phyloP scores from a whole-genome alignment of 1,139 yeast genomes.

The Sugiyamaella xylanicola region DNA sequence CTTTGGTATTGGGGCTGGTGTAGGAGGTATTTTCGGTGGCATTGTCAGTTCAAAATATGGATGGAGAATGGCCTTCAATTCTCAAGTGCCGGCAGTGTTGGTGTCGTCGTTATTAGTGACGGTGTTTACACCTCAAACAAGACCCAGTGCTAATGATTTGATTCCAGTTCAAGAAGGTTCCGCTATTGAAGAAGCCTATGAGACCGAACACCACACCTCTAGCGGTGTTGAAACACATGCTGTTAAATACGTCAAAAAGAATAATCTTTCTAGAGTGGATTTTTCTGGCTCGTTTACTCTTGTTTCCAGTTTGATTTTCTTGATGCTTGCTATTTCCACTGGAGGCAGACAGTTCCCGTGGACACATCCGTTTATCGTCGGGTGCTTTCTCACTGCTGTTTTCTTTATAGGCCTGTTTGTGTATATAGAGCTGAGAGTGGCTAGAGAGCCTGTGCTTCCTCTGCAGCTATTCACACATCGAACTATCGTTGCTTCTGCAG shows the following conservation, averaged over 20 bases:
- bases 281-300: constrained; percentile 67
- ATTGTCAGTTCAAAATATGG: constrained; percentile 69
- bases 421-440: constrained; percentile 55
- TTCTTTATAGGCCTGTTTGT: constrained; percentile 45
- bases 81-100: constrained; percentile 67
- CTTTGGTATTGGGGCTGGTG: constrained; percentile 69
- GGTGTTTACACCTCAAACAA: constrained; percentile 24
- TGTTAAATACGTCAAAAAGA: constrained; percentile 18
- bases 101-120: constrained; percentile 48
- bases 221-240: neutral
- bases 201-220: constrained; percentile 14
- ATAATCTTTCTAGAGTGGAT: constrained; percentile 53
- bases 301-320: constrained; percentile 54
- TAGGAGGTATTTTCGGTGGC: constrained; percentile 75
- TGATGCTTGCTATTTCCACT: constrained; percentile 66
- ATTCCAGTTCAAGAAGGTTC: constrained; percentile 19
- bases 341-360: constrained; percentile 62
- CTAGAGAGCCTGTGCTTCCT: constrained; percentile 71
- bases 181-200: constrained; percentile 23
- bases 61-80: constrained; percentile 70
- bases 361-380: constrained; percentile 44
- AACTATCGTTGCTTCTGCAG: constrained; percentile 64
- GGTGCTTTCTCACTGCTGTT: constrained; percentile 35
- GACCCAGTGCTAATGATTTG: constrained; percentile 12
- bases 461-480: constrained; percentile 55